Evolutionary conservation across 106 monocot species (phyloP), one percentile per base, ranked within the genome.

Genomic region (Acanthochlamys bracteata): DNA sequence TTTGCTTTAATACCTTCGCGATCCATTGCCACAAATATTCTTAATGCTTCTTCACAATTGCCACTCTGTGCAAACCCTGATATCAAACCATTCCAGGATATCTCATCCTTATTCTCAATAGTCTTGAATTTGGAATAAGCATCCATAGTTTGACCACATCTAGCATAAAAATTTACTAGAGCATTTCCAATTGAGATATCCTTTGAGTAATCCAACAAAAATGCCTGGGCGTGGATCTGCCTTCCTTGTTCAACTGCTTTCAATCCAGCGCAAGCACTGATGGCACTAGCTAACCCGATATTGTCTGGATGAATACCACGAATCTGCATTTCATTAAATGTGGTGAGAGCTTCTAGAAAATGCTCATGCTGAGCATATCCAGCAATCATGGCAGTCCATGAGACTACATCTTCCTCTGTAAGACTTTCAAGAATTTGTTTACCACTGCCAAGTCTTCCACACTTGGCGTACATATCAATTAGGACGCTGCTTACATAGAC

Each of bases 301-400:
- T 80, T 78, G 64, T 93, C 93, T 39, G 85, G 57, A 24, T 26
- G 59, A 33, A 93, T 83, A 6, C 89, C 85, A 41, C 12, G 42
- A 15, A 22, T 15, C 39, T 60, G 71, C 85, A 88, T 88, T 71
- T 77, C 79, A 53, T 72, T 52, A 67, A 89, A 93, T 20, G 85
- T 78, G 55, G 21, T 43, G n/a, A 93, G 73, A 65, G 93, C 93
- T 71, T 93, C 88, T 23, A 60, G 41, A 66, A 21, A 93, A 53
- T 69, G 61, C 27, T 83, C 93, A 62, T 85, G 69, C 25, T 85
- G 88, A 12, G 78, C 71, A 73, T 80, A 93, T 9, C 93, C 93
- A 61, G 88, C 82, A 78, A 89, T 80, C 93, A 93, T 89, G 24
- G 93, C 79, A 24, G 93, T 93, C 93, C 93, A 93, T 2, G 88